These are phyloP conservation scores for Xylariales sp. DNA, from an alignment of 2,329 filamentous ascomycete genomes.

Conservation along the genomic window DNA sequence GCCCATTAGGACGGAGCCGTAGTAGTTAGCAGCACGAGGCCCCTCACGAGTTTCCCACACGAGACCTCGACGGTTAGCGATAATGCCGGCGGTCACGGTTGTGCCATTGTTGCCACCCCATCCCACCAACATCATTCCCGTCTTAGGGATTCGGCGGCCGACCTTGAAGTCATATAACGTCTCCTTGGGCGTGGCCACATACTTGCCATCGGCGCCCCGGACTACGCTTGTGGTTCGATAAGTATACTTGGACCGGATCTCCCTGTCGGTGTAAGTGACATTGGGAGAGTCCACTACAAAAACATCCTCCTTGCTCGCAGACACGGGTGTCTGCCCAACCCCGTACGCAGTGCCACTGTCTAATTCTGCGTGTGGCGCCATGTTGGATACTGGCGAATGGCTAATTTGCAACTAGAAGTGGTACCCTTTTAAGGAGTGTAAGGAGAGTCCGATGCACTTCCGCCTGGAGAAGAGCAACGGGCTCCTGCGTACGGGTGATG, in stretches of 20 bases:
- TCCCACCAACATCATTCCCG: constrained; percentile 96
- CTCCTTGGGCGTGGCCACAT: constrained; percentile 86
- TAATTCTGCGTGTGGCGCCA: constrained; percentile 91
- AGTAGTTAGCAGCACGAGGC: constrained; percentile 89
- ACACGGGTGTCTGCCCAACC: constrained; percentile 61
- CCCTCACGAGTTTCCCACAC: constrained; percentile 96
- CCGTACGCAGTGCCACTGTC: constrained; percentile 68
- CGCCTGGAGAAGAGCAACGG: constrained; percentile 86
- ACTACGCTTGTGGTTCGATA: constrained; percentile 93
- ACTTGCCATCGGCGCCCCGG: constrained; percentile 75
- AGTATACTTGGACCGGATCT: constrained; percentile 94
- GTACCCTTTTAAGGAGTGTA: constrained; percentile 64
- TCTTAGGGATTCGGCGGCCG: constrained; percentile 90
- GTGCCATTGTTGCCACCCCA: constrained; percentile 99
- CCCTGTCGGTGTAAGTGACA: constrained; percentile 86
- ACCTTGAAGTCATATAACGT: constrained; percentile 98
- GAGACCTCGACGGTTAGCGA: constrained; percentile 90
- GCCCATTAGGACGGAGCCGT: constrained; percentile 95
- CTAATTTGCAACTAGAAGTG: constrained; percentile 42
- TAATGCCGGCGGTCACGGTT: constrained; percentile 95
- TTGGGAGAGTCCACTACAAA: constrained; percentile 94
- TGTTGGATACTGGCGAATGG: constrained; percentile 57
- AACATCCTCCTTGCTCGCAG: constrained; percentile 62
- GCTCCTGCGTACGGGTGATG: constrained; percentile 97
- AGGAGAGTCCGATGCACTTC: constrained; percentile 79